Conservation (phyloP, 2,329 filamentous ascomycete genomes). For the Colletotrichum sidae region DNA sequence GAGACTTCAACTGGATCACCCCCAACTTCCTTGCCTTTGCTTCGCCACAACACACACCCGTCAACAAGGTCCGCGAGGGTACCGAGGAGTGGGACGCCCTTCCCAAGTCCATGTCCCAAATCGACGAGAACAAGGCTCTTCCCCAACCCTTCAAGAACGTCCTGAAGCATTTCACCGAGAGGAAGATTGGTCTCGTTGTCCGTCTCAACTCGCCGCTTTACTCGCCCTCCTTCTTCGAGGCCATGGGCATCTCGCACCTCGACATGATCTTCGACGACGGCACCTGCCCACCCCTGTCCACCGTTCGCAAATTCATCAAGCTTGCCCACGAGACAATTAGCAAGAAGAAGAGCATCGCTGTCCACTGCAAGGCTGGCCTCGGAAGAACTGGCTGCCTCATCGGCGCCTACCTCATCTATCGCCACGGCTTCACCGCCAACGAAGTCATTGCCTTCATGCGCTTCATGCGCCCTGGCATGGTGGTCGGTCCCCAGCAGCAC, state of each 20-base stretch:
- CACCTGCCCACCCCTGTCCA: conserved; percentile 87
- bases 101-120: conserved; percentile 79
- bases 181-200: conserved; percentile 92
- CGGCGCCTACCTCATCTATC: conserved; percentile 96
- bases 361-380: conserved; percentile 98
- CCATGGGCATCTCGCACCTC: conserved; percentile 91
- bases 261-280: conserved; percentile 99
- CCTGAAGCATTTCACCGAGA: conserved; percentile 85
- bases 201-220: conserved; percentile 96
- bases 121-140: conserved; percentile 77
- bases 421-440: conserved; percentile 96
- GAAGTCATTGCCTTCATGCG: conserved; percentile 98
- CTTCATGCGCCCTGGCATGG: conserved; percentile 99
- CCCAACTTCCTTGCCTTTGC: conserved; percentile 96
- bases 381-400: conserved; percentile 96
- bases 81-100: conserved; percentile 80
- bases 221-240: conserved; percentile 96
- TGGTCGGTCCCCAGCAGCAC: conserved; percentile 97
- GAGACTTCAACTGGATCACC: conserved; percentile 99
- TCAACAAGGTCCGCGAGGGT: conserved; percentile 76
- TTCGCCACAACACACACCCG: conserved; percentile 87
- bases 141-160: conserved; percentile 96
- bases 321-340: conserved; percentile 95
- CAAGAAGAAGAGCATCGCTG: conserved; percentile 92
- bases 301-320: conserved; percentile 95